phyloP scores from a whole-genome alignment of 2,329 filamentous ascomycete genomes.

The Hymenoscyphus albidus region DNA sequence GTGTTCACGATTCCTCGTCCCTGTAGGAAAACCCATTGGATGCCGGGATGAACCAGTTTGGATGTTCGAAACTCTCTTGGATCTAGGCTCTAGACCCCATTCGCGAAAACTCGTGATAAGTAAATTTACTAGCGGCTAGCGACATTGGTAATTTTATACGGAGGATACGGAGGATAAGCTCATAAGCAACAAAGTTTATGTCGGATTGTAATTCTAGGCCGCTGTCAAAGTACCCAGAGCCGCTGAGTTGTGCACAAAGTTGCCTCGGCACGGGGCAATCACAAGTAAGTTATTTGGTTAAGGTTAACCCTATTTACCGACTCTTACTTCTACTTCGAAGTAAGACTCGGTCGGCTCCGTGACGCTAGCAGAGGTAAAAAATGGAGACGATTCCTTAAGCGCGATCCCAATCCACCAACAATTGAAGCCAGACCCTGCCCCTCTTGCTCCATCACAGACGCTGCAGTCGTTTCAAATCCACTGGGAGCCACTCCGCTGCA shows the following conservation, averaged over 20 bases:
- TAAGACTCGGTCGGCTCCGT: background rate
- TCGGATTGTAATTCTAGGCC: background rate
- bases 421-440: background rate
- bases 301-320: background rate
- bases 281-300: background rate
- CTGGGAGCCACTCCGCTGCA: background rate
- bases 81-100: background rate
- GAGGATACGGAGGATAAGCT: background rate
- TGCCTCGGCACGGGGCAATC: conserved; percentile 1
- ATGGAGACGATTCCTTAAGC: background rate
- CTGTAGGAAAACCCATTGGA: background rate
- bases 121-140: background rate
- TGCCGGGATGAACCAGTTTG: background rate
- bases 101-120: background rate
- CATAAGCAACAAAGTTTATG: background rate
- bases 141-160: background rate
- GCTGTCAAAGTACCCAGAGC: background rate
- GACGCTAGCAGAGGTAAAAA: background rate
- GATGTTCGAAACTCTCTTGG: background rate
- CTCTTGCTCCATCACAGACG: background rate
- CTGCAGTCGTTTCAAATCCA: background rate
- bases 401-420: background rate
- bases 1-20: background rate
- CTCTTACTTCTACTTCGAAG: background rate
- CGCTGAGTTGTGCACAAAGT: background rate